Percentiles rank a stretch among this genome's conserved stretches.
These are phyloP conservation scores for Spergularia azorica DNA, from an alignment of 179 eudicot species.

Conservation along the genomic window DNA sequence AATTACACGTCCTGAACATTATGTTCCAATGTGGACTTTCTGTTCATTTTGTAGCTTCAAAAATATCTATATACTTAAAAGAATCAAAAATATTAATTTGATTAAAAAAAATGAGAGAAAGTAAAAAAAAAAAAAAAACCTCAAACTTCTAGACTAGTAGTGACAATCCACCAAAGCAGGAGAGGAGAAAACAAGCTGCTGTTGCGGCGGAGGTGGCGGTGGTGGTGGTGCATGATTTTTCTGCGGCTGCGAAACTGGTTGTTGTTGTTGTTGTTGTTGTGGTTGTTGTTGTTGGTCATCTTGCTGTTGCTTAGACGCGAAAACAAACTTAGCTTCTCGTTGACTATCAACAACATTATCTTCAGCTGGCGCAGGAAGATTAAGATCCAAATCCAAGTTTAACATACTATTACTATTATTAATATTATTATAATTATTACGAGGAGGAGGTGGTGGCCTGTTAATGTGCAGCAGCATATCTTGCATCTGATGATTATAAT, in stretches of 20 bases:
- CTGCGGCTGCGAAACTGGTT: constrained; percentile 12
- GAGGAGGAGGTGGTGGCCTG: constrained; percentile 3
- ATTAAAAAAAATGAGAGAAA: background rate
- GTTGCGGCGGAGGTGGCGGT: constrained; percentile 27
- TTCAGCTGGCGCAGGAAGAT: constrained; percentile 55
- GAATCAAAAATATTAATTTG: background rate
- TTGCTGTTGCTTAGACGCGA: constrained; percentile 30
- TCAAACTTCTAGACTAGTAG: constrained; percentile 32
- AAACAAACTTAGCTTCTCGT: constrained; percentile 21
- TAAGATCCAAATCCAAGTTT: constrained; percentile 74
- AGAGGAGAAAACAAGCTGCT: constrained; percentile 36
- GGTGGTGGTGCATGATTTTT: constrained; percentile 18
- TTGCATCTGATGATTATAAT: constrained; percentile 17
- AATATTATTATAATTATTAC: background rate
- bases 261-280: background rate
- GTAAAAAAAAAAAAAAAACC: background rate
- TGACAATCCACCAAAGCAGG: constrained; percentile 52
- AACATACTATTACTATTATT: constrained; percentile 21
- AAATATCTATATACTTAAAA: background rate
- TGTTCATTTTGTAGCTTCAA: background rate
- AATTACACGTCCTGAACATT: constrained; percentile 12
- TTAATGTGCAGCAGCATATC: constrained; percentile 23
- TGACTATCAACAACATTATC: constrained; percentile 15
- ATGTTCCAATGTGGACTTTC: constrained; percentile 17
- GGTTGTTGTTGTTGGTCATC: constrained; percentile 9